phyloP scores from a whole-genome alignment of 352 stramenopile genomes.

The Globisporangium paroecandrum region DNA sequence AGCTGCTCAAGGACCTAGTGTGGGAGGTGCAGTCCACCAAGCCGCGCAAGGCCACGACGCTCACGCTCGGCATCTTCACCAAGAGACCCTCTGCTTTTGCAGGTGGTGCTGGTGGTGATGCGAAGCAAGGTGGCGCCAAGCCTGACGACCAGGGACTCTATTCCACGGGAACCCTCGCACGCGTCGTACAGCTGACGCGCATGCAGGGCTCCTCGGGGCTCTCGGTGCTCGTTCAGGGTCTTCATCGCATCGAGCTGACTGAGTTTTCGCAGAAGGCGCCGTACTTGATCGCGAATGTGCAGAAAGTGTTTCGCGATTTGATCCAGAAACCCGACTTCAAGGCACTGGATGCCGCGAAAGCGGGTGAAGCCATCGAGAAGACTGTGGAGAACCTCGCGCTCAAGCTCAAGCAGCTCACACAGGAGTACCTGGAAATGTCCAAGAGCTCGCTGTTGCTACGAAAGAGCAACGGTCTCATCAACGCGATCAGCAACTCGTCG shows the following conservation, averaged over 20 bases:
- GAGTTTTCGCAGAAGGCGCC: slow-evolving; percentile 47
- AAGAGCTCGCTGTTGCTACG: slow-evolving; percentile 56
- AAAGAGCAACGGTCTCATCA: slow-evolving; percentile 57
- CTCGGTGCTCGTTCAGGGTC: slow-evolving; percentile 64
- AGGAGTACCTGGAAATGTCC: slow-evolving; percentile 60
- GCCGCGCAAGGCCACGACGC: slow-evolving; percentile 34
- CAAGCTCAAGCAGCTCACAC: slow-evolving; percentile 61
- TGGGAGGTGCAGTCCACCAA: slow-evolving; percentile 67
- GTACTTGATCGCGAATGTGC: slow-evolving; percentile 55
- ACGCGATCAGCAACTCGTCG: slow-evolving; percentile 58
- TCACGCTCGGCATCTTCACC: slow-evolving; percentile 67
- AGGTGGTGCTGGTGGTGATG: slow-evolving; percentile 3
- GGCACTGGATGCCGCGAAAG: neutral
- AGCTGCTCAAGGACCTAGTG: slow-evolving; percentile 75
- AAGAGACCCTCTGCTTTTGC: slow-evolving; percentile 17
- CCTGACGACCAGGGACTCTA: slow-evolving; percentile 39
- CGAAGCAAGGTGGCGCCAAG: slow-evolving; percentile 9
- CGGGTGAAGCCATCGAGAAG: slow-evolving; percentile 17
- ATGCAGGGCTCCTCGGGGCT: slow-evolving; percentile 51
- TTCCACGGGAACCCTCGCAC: slow-evolving; percentile 54
- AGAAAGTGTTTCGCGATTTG: slow-evolving; percentile 22
- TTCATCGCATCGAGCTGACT: slow-evolving; percentile 49
- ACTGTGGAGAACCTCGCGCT: slow-evolving; percentile 35
- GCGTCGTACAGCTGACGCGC: slow-evolving; percentile 73
- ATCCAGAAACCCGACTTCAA: slow-evolving; percentile 20